Conservation (phyloP, 2,329 filamentous ascomycete species). For the Fusarium haematococcum region DNA sequence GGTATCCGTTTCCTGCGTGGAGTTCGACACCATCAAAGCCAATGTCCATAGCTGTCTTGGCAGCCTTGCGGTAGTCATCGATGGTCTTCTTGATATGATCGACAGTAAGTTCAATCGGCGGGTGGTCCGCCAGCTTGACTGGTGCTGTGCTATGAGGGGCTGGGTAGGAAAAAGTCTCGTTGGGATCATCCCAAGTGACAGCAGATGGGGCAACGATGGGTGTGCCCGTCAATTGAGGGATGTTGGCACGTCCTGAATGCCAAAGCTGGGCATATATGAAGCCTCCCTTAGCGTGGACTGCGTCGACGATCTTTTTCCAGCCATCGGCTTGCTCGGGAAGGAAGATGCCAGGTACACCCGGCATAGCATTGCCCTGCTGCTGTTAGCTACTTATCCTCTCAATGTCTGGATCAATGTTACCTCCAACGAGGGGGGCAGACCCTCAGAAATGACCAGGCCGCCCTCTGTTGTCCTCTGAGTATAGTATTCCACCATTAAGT, state of each 20-base stretch:
- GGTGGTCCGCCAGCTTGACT: conserved; percentile 51
- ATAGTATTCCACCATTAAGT: conserved; percentile 58
- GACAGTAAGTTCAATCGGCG: conserved; percentile 50
- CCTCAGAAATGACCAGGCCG: conserved; percentile 58
- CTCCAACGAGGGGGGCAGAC: conserved; percentile 60
- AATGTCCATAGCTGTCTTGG: conserved; percentile 61
- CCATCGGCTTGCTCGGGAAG: conserved; percentile 63
- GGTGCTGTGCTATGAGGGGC: conserved; percentile 50
- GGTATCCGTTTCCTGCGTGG: conserved; percentile 55
- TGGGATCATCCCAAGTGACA: conserved; percentile 58
- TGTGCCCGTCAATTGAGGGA: conserved; percentile 52
- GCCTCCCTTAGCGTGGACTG: conserved; percentile 70
- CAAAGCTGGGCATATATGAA: conserved; percentile 73
- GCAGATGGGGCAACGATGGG: conserved; percentile 54
- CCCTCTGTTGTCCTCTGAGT: conserved; percentile 55
- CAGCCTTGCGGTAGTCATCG: conserved; percentile 45
- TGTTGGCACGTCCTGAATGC: conserved; percentile 54
- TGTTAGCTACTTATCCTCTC: not conserved
- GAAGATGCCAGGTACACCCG: conserved; percentile 69
- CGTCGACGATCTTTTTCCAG: conserved; percentile 70
- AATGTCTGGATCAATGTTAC: not conserved
- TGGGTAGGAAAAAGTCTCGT: conserved; percentile 54
- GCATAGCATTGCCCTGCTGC: conserved; percentile 46
- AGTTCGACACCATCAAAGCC: conserved; percentile 62
- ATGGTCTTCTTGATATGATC: conserved; percentile 55